Percentiles rank a stretch among this genome's conserved stretches.
Evolutionary conservation across 352 stramenopile genomes (phyloP).

Genomic region (Phytopythium montanum): DNA sequence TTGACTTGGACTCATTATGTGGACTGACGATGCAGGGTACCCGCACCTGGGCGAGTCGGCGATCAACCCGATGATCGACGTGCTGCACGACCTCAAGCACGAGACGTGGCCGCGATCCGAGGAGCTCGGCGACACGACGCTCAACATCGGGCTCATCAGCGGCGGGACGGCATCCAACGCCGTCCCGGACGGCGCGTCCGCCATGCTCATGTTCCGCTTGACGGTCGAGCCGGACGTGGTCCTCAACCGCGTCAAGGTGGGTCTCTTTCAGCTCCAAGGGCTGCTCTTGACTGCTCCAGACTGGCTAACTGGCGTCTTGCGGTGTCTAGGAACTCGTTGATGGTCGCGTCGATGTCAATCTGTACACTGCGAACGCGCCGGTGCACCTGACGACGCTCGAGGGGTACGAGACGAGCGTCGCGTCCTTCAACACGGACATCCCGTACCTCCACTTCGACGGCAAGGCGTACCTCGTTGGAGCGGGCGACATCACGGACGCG

Average conservation of each 20-base stretch:
- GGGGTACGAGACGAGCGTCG: constrained; percentile 83
- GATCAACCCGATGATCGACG: constrained; percentile 82
- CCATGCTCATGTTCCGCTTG: constrained; percentile 89
- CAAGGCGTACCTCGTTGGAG: constrained; percentile 75
- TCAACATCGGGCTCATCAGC: constrained; percentile 84
- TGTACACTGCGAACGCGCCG: constrained; percentile 83
- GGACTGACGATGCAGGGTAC: constrained; percentile 36
- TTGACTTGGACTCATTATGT: neutral
- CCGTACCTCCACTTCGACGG: constrained; percentile 83
- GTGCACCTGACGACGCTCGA: constrained; percentile 78
- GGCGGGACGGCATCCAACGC: constrained; percentile 81
- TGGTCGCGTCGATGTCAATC: constrained; percentile 56
- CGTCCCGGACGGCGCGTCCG: constrained; percentile 74
- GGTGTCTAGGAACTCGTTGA: constrained; percentile 50
- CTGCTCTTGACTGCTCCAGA: neutral
- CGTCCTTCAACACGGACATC: constrained; percentile 89
- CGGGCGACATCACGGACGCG: constrained; percentile 69
- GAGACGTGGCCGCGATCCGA: constrained; percentile 71
- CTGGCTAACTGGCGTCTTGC: neutral
- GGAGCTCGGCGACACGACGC: constrained; percentile 74
- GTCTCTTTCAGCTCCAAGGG: neutral
- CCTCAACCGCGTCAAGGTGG: constrained; percentile 60
- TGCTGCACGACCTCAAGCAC: constrained; percentile 80
- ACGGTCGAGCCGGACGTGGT: constrained; percentile 69
- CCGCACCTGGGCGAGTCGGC: constrained; percentile 79